Base-by-base conservation (phyloP, 192 early-diverging fungal species). In the Cetraspora pellucida region DNA sequence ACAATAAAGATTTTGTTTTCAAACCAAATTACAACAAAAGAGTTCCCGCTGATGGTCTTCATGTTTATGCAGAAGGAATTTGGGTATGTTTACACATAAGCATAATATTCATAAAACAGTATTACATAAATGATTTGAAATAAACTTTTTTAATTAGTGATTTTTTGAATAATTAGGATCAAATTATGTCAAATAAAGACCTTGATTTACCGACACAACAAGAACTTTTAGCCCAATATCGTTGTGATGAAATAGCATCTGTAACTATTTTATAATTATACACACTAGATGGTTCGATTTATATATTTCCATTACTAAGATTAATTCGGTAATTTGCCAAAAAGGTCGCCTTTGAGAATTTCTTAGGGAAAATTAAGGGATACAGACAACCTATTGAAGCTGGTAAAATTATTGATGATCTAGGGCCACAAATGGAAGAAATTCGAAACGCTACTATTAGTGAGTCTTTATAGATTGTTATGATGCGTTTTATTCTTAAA, bases 121-220 rank as follows among this genome's bases (percentile, higher is more conserved):
- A 5, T 5, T 5, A 37, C 31, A 37, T 37, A 3, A 37, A 37
- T 37, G 5, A 37, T 37, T 37, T 37, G 31, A 37, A 5, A 37
- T 37, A 37, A 37, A 37, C 37, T 6, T 37, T 37, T 37, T 7
- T 54, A 54, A 28, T 66, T 43, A 17, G 2, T 43, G 11, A 66
- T 66, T 16, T 21, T 0, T 13, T 66, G 31, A 66, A 37, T 45
- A 19, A 60, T 28, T 14, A 77, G 65, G 95, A 96, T 64, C 95
- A 96, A 85, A 96, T 99, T 57, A 86, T 93, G 72, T 89, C 91
- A 82, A 98, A 97, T 85, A 92, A 93, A 73, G 98, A 99, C 75
- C 85, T 99, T 72, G 98, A 99, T 86, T 86, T 99, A 46, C 98
- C 98, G 6, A 98, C 97, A 7, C 98, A 99, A 80, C 97, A 98